These are phyloP conservation scores for Paecilomyces niveus DNA, from an alignment of 2,329 filamentous ascomycete genomes.

Conservation along the genomic window DNA sequence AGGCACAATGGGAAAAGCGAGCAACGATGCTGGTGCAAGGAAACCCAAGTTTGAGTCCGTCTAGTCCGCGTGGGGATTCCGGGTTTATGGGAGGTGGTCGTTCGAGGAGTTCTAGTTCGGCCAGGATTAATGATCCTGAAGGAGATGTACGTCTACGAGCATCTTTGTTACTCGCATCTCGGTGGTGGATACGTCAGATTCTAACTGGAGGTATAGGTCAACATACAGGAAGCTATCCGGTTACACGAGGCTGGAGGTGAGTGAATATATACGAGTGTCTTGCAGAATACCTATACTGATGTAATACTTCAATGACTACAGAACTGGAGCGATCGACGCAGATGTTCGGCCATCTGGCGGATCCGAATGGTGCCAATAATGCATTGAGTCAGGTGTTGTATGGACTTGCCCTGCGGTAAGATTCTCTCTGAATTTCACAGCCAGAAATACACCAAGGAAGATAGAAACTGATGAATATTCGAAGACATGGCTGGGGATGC, in stretches of 20 bases:
- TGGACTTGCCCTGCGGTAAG: slow-evolving; percentile 78
- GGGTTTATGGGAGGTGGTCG: slow-evolving; percentile 10
- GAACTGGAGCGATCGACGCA: slow-evolving; percentile 71
- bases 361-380: slow-evolving; percentile 80
- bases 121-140: slow-evolving; percentile 20
- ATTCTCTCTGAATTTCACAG: not conserved
- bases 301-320: slow-evolving; percentile 15
- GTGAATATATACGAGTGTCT: slow-evolving; percentile 7
- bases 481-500: slow-evolving; percentile 89
- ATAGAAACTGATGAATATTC: slow-evolving; percentile 10
- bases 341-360: slow-evolving; percentile 77
- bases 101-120: slow-evolving; percentile 27
- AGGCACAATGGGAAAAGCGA: slow-evolving; percentile 84
- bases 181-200: not conserved
- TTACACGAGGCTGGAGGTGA: slow-evolving; percentile 73
- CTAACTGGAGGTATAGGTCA: slow-evolving; percentile 26
- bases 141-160: slow-evolving; percentile 27
- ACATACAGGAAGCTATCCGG: slow-evolving; percentile 92
- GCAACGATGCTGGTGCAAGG: slow-evolving; percentile 77
- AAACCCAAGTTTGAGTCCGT: slow-evolving; percentile 39
- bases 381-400: slow-evolving; percentile 93
- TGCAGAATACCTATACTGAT: slow-evolving; percentile 7
- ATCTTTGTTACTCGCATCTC: not conserved
- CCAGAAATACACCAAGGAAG: too few species aligned
- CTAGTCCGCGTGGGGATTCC: slow-evolving; percentile 16